Percentiles rank a stretch among this genome's conserved stretches.
phyloP scores from a whole-genome alignment of 306 rosid species.

The Fagus crenata region DNA sequence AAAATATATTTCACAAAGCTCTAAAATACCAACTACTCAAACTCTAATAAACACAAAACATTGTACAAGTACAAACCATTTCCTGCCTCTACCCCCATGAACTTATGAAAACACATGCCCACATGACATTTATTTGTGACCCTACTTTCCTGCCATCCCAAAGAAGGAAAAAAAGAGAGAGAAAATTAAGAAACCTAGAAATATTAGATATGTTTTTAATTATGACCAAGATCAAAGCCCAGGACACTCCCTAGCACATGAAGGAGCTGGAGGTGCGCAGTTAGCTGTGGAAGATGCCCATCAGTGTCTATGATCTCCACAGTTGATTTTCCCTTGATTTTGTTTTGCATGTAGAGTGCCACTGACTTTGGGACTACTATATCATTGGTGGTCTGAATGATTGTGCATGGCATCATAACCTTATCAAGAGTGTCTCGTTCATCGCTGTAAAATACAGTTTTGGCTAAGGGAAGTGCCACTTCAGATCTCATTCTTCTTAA shows the following conservation, averaged over 20 bases:
- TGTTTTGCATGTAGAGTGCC: slow-evolving; percentile 62
- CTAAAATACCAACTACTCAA: background rate
- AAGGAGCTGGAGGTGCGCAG: slow-evolving; percentile 66
- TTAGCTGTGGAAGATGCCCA: slow-evolving; percentile 84
- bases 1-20: background rate
- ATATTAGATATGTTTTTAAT: background rate
- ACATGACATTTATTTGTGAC: background rate
- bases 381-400: slow-evolving; percentile 62
- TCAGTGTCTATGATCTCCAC: slow-evolving; percentile 47
- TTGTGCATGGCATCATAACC: slow-evolving; percentile 73
- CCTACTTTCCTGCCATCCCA: no score
- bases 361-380: slow-evolving; percentile 57
- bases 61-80: background rate
- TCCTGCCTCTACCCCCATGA: background rate
- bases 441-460: slow-evolving; percentile 62
- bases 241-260: slow-evolving; percentile 54
- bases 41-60: background rate
- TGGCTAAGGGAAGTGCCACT: slow-evolving; percentile 56
- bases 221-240: slow-evolving; percentile 33
- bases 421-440: slow-evolving; percentile 61
- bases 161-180: no score
- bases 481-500: slow-evolving; percentile 55
- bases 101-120: background rate
- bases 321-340: slow-evolving; percentile 57
- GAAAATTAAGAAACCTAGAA: no score